Evolutionary conservation across 2,329 filamentous ascomycete genomes (phyloP).

Genomic region (Pezicula rhizophila): DNA sequence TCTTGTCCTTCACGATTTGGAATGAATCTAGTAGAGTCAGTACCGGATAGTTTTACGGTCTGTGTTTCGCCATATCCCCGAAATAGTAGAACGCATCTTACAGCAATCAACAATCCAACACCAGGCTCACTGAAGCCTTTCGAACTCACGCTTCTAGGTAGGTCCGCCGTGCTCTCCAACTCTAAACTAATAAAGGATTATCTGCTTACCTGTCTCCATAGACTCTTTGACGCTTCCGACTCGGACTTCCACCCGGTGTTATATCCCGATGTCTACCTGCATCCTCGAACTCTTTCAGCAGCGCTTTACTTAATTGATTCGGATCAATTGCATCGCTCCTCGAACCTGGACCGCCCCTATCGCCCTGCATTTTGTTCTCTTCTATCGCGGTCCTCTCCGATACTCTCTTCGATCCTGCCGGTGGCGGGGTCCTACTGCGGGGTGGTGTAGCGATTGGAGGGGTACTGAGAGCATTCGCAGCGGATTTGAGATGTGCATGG

Average conservation of each 20-base stretch:
- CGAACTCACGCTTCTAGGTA: not conserved
- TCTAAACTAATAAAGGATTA: constrained; percentile 1
- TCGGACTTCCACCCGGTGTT: constrained; percentile 60
- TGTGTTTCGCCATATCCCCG: not conserved
- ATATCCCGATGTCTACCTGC: constrained; percentile 51
- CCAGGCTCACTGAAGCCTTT: not conserved
- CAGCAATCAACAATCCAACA: not conserved
- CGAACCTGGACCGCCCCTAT: constrained; percentile 12
- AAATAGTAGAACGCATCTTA: not conserved
- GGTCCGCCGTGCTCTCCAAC: not conserved
- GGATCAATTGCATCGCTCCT: constrained; percentile 37
- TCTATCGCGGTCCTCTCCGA: constrained; percentile 22
- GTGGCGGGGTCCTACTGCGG: constrained; percentile 25
- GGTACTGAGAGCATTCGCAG: constrained; percentile 20
- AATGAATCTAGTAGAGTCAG: constrained; percentile 67
- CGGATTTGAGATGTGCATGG: constrained; percentile 17
- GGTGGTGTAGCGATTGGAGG: constrained; percentile 24
- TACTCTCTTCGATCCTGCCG: constrained; percentile 21
- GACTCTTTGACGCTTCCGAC: constrained; percentile 61
- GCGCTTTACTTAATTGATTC: constrained; percentile 50
- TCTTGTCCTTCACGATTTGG: constrained; percentile 91
- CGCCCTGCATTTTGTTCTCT: constrained; percentile 13
- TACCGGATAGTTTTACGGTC: not conserved
- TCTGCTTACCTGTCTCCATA: constrained; percentile 48
- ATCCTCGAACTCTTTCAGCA: constrained; percentile 53